These are phyloP conservation scores for Epichloe typhina DNA, from an alignment of 2,329 filamentous ascomycete genomes.

Conservation along the genomic window DNA sequence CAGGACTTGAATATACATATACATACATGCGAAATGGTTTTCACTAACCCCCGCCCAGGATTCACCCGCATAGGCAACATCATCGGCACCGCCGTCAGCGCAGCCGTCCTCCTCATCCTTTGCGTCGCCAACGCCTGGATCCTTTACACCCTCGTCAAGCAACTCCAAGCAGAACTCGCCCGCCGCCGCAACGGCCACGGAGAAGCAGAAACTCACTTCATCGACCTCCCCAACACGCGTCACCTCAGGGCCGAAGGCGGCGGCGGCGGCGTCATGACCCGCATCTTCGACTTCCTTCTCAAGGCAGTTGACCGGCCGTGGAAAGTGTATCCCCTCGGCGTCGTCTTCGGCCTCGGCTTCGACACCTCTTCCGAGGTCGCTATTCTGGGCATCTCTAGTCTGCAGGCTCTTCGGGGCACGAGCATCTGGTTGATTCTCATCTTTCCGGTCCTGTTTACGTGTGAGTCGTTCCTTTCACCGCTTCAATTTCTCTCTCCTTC, in stretches of 20 bases:
- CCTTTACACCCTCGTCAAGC: conserved; percentile 59
- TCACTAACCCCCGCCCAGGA: conserved; percentile 10
- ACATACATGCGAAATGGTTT: background rate
- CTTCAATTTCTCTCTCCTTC: no score
- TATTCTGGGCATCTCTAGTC: conserved; percentile 74
- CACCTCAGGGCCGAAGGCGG: conserved; percentile 61
- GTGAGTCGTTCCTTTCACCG: conserved; percentile 26
- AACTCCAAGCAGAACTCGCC: conserved; percentile 49
- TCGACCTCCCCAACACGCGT: conserved; percentile 18
- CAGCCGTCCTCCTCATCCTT: conserved; percentile 68
- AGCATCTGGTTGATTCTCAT: conserved; percentile 90
- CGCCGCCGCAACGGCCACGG: conserved; percentile 15
- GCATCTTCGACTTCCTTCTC: conserved; percentile 63
- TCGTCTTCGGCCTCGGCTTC: conserved; percentile 85
- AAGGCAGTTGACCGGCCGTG: conserved; percentile 61
- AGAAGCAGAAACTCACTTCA: conserved; percentile 9
- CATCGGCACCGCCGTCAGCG: conserved; percentile 77
- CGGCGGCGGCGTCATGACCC: conserved; percentile 64
- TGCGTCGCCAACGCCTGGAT: conserved; percentile 81
- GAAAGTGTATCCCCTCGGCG: conserved; percentile 91
- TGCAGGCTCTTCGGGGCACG: conserved; percentile 76
- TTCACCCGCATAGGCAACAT: conserved; percentile 77
- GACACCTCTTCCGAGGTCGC: conserved; percentile 94
- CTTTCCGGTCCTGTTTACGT: conserved; percentile 80
- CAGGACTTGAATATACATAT: background rate